Base-by-base conservation (phyloP, 1,284 basidiomycete genomes). In the Boletus holoroseus region DNA sequence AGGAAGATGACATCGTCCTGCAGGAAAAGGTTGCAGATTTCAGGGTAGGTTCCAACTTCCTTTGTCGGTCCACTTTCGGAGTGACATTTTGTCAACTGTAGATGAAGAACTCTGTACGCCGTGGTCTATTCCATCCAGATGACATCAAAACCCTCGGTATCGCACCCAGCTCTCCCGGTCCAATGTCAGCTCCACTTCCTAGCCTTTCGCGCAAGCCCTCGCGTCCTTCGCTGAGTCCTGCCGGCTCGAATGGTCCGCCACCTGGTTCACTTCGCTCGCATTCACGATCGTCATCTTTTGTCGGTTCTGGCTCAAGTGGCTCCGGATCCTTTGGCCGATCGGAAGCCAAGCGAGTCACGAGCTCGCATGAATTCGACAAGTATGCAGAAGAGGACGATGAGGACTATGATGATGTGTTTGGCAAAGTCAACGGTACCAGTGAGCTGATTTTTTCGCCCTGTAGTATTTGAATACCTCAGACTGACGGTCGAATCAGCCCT, bases 391-490 rank as follows among this genome's bases (percentile, higher is more conserved):
- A 79, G 20, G 89, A 91, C 36, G 78, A 88, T 37, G 91, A 94
- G 62, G 87, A 94, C 64, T 94, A 93, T 62, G 89, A 92, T 44
- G 91, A 94, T 70, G 82, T 94, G n/a, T 93, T 94, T 67, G 89
- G 81, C 52, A 88, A 88, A 68, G 74, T 74, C 28, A 84, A 77
- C 55, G 78, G 81, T 22, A 74, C 76, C 12, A 72, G 86, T 85
- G 58, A 65, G 83, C 69, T 13, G 5, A 13, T 22, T 51, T 45
- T 26, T 13, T 7, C 20, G 31, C 16, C 31, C 1, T 22, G 26
- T 24, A 27, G n/a, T 26, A 31, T 38, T 32, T 13, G 16, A 35
- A 20, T 32, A 18, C 11, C 27, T 15, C 15, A 20, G 31, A 43
- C 46, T 51, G 22, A 54, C 7, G 26, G 32, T 39, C n/a, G 32